phyloP scores from a whole-genome alignment of 192 early-diverging fungal species.

The Backusella sp. region DNA sequence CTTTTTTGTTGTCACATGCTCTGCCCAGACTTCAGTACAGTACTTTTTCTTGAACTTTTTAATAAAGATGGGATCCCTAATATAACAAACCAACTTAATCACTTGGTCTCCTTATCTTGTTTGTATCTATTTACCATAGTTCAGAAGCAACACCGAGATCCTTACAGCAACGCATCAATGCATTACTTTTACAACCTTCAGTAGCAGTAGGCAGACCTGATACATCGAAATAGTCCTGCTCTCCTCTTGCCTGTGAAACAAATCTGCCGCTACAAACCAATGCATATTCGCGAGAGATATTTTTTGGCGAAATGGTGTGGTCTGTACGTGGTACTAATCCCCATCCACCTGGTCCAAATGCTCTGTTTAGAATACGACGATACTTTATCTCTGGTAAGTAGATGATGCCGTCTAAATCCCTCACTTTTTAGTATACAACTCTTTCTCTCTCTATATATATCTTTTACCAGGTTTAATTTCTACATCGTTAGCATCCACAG shows the following conservation, averaged over 20 bases:
- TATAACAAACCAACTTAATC: background rate
- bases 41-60: conserved; percentile 81
- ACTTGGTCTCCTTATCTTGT: too few species aligned
- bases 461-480: conserved; percentile 86
- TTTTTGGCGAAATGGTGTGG: conserved; percentile 76
- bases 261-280: conserved; percentile 79
- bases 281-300: conserved; percentile 89
- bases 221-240: conserved; percentile 87
- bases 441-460: background rate
- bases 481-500: conserved; percentile 73
- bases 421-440: background rate
- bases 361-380: conserved; percentile 90
- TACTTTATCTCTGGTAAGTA: conserved; percentile 98
- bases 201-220: conserved; percentile 76
- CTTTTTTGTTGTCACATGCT: conserved; percentile 67
- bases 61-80: conserved; percentile 85
- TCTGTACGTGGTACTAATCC: conserved; percentile 87
- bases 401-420: conserved; percentile 76
- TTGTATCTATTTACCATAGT: conserved; percentile 61
- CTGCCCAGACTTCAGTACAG: conserved; percentile 75
- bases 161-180: conserved; percentile 96
- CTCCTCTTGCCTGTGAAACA: conserved; percentile 90
- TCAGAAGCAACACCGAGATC: conserved; percentile 91
- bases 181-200: conserved; percentile 90
- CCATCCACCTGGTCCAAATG: conserved; percentile 94